These are phyloP conservation scores for Austropuccinia psidii DNA, from an alignment of 1,284 basidiomycete genomes.

Conservation along the genomic window DNA sequence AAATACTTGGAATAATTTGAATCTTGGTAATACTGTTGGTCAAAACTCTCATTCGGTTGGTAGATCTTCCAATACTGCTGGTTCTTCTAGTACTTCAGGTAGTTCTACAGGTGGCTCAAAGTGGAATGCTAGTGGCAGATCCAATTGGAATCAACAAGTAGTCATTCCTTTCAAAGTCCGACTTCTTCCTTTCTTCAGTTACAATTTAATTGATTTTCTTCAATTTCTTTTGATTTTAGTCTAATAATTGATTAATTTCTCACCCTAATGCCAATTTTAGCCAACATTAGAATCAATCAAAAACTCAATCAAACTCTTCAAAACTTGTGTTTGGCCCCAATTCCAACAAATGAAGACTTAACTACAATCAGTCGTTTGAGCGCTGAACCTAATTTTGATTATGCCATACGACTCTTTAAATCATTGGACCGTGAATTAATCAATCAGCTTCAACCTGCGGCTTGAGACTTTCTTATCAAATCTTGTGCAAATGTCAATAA, in stretches of 20 bases:
- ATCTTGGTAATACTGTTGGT: conserved; percentile 20
- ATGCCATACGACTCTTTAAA: conserved; percentile 12
- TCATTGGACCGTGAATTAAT: conserved; percentile 7
- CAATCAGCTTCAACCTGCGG: conserved; percentile 22
- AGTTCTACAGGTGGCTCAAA: conserved; percentile 20
- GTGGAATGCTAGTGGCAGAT: conserved; percentile 32
- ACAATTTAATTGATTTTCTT: background rate
- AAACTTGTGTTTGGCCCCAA: conserved; percentile 15
- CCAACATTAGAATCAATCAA: conserved; percentile 22
- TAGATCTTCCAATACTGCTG: conserved; percentile 1
- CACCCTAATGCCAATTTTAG: too few relatives aligned
- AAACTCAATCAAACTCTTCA: conserved; percentile 29
- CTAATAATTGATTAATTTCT: too few relatives aligned
- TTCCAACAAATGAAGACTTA: conserved; percentile 13
- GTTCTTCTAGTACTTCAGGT: conserved; percentile 16
- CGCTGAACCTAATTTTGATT: conserved; percentile 23
- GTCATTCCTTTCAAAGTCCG: background rate
- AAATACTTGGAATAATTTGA: conserved; percentile 28
- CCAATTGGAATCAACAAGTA: conserved; percentile 35
- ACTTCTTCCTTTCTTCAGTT: background rate
- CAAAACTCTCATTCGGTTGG: conserved; percentile 20
- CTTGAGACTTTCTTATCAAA: conserved; percentile 12
- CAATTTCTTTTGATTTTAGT: background rate
- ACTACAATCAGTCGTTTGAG: background rate
- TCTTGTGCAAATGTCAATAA: conserved; percentile 2